phyloP scores from a whole-genome alignment of 1,284 basidiomycete genomes.

The Ceratobasidium papillatum region DNA sequence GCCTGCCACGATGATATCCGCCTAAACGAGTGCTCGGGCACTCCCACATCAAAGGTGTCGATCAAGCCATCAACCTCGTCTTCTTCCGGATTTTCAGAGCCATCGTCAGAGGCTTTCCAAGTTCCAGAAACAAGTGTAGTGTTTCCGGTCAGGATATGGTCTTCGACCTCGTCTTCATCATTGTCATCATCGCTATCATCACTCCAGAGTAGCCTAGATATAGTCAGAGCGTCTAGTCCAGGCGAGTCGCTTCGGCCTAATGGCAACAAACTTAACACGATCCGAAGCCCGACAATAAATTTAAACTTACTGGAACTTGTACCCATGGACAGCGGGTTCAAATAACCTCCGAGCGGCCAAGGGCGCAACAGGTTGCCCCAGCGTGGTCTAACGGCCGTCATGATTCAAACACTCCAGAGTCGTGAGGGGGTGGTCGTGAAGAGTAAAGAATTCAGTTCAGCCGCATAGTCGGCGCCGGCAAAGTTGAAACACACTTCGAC shows the following conservation, averaged over 20 bases:
- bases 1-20: slow-evolving; percentile 29
- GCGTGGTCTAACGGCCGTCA: not conserved
- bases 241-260: slow-evolving; percentile 26
- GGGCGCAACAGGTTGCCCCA: slow-evolving; percentile 12
- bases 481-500: slow-evolving; percentile 6
- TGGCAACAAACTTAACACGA: not conserved
- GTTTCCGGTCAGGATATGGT: slow-evolving; percentile 5
- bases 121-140: slow-evolving; percentile 22
- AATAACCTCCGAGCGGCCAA: slow-evolving; percentile 14
- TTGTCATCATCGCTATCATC: slow-evolving; percentile 26
- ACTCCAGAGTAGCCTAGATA: slow-evolving; percentile 26
- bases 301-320: slow-evolving; percentile 17
- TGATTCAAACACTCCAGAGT: not conserved
- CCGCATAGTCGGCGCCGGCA: not conserved
- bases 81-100: slow-evolving; percentile 32
- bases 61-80: slow-evolving; percentile 26
- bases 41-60: slow-evolving; percentile 27
- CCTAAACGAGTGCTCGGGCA: slow-evolving; percentile 29
- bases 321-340: slow-evolving; percentile 31
- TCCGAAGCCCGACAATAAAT: not conserved
- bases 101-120: slow-evolving; percentile 6
- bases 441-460: slow-evolving; percentile 2
- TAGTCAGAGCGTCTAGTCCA: slow-evolving; percentile 16
- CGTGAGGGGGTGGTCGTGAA: slow-evolving; percentile 9
- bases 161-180: slow-evolving; percentile 22